Evolutionary conservation across 306 rosid species (phyloP).

Genomic region (Quercus wislizeni): DNA sequence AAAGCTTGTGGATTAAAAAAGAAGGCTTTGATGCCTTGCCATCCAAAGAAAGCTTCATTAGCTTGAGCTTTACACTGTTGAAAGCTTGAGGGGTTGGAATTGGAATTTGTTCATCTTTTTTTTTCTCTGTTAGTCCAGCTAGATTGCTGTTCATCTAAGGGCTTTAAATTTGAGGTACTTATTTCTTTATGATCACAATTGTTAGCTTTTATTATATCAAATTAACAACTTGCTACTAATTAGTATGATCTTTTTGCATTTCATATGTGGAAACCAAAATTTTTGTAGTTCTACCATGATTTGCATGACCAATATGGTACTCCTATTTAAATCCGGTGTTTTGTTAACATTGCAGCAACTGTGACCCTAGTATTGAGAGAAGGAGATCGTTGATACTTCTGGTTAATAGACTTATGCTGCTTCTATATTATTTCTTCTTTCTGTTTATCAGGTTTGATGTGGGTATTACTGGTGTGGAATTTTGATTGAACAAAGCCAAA

Average conservation of each 20-base stretch:
- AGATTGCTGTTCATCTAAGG: conserved; percentile 28
- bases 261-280: conserved; percentile 10
- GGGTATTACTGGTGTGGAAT: conserved; percentile 17
- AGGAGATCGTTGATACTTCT: background rate
- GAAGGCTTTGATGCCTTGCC: conserved; percentile 68
- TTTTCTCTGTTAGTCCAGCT: conserved; percentile 29
- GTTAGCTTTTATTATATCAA: background rate
- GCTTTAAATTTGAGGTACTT: conserved; percentile 35
- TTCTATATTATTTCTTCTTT: conserved; percentile 21
- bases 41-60: conserved; percentile 46
- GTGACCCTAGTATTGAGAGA: conserved; percentile 8
- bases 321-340: background rate
- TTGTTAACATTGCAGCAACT: background rate
- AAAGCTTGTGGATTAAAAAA: conserved; percentile 22
- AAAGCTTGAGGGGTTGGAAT: conserved; percentile 40
- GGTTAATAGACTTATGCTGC: conserved; percentile 7
- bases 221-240: background rate
- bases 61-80: conserved; percentile 40
- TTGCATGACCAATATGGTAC: conserved; percentile 10
- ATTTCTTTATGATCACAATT: conserved; percentile 14
- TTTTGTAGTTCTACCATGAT: conserved; percentile 1
- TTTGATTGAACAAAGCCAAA: conserved; percentile 18
- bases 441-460: conserved; percentile 36
- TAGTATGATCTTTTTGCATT: conserved; percentile 18
- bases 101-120: conserved; percentile 33